Evolutionary conservation across 805 yeast genomes (phyloP).

Genomic region (Lipomyces spencermartinsiae): DNA sequence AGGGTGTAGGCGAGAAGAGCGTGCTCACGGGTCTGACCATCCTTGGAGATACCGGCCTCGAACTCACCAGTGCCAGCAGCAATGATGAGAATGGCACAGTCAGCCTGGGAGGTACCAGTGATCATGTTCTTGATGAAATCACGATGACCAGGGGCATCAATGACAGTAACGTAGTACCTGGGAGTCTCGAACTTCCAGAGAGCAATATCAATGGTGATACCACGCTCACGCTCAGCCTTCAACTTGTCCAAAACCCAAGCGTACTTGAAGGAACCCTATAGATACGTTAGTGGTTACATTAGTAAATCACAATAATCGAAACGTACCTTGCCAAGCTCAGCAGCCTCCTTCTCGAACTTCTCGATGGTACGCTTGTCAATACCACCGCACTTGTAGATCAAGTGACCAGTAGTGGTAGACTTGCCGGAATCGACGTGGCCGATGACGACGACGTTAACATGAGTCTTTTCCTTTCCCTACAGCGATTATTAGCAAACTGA

Average conservation of each 20-base stretch:
- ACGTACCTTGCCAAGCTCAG: conserved; percentile 72
- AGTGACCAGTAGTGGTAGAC: conserved; percentile 99
- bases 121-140: conserved; percentile 96
- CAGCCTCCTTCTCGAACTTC: conserved; percentile 98
- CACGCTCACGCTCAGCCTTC: conserved; percentile 96
- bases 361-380: conserved; percentile 95
- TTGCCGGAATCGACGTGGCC: conserved; percentile 99
- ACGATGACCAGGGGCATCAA: conserved; percentile 96
- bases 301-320: not conserved
- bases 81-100: conserved; percentile 86
- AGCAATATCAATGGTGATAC: conserved; percentile 95
- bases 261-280: conserved; percentile 95
- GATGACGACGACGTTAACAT: conserved; percentile 99
- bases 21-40: conserved; percentile 95
- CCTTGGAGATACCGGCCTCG: conserved; percentile 95
- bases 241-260: conserved; percentile 97
- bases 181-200: conserved; percentile 93
- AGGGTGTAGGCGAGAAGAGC: conserved; percentile 88
- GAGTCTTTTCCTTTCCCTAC: conserved; percentile 59
- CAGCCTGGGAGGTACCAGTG: conserved; percentile 94
- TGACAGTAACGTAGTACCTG: conserved; percentile 86
- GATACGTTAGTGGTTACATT: not conserved
- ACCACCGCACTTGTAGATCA: conserved; percentile 99
- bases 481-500: conserved; percentile 6
- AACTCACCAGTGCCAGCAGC: conserved; percentile 94